Base-by-base conservation (phyloP, 192 early-diverging fungal species). In the Entomortierella lignicola region DNA sequence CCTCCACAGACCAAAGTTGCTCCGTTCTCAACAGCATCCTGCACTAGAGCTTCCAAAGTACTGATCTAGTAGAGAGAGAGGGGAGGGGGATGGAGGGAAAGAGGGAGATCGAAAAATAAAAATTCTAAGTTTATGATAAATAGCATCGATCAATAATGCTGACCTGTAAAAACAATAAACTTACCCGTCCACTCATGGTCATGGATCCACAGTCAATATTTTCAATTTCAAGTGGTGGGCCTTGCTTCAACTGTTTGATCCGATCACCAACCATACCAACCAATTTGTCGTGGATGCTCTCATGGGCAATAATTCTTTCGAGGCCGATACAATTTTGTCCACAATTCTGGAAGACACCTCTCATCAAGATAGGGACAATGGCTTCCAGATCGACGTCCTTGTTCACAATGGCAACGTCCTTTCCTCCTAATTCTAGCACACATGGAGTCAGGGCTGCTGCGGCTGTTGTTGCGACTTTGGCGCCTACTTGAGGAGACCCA, bases 271-370 rank as follows among this genome's bases (percentile, higher is more conserved):
- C 87, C 66, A 90, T 91, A 21, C 69, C 85, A 1, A 96, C 89
- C 65, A 95, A 82, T 30, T 69, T 63, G 57, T 94, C 92, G 62
- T 94, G 93, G 15, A 91, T 75, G 27, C 63, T 69, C 34, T 85
- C 83, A 43, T 93, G 92, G n/a, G 93, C 84, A 55, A 96, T 81
- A 21, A 96, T 90, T 52, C 95, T 87, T 84, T 96, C 95, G 30
- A 95, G 83, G n/a, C 94, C 94, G 71, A 92, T 89, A 83, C 95
- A 96, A 82, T 95, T 96, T 70, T 96, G 95, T 15, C 94, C 94
- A 57, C 89, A 88, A 75, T 96, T 95, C 66, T 95, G 94, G 82
- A 96, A 90, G 4, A 92, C 92, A 30, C 92, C 90, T 70, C 95
- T 91, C 92, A 96, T 91, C 58, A 89, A 68, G 26, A 94, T 86